Base-by-base conservation (phyloP, 2,329 filamentous ascomycete genomes). In the Phoma sp. region DNA sequence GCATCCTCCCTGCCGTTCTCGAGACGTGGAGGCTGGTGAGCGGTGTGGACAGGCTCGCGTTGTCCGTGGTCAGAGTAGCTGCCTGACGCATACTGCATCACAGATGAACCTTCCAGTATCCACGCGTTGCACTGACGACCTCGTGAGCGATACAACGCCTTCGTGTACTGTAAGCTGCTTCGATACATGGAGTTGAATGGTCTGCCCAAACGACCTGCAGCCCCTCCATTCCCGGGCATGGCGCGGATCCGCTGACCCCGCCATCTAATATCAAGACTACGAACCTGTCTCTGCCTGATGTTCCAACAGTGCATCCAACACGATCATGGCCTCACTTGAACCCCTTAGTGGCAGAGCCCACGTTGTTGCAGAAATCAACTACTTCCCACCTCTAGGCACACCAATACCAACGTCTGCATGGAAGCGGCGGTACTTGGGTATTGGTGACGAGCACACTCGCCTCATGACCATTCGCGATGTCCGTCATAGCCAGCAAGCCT, bases 391-490 rank as follows among this genome's bases (percentile, higher is more conserved):
- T 18, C 40, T 52, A 5, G 57, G 59, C 17, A 26, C 18, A 9
- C 52, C 59, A 2, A 64, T 64, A 26, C 46, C 49, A 4, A 57
- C 57, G 7, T 47, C 52, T n/a, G 37, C 42, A 17, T 65, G 62
- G 62, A 59, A 54, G 25, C 50, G 21, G 17, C 59, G 54, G 28
- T 56, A 53, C 14, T 30, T 65, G 12, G 54, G 56, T 11, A 37
- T 48, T 2, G 34, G 37, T 15, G 52, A 63, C 17, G 58, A 59
- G 37, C 20, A 56, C 33, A 64, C 65, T n/a, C 63, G 65, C 7
- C 47, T 57, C 14, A 66, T 68, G 52, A 60, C 53, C 12, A 65
- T 81, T 40, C 73, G 75, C 37, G 79, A 82, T 59, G 72, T 81
- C 30, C 68, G 75, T n/a, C 77, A 76, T 0, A 66, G 69, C 71